A percentile compares a stretch with the other conserved stretches of the same genome.
These are phyloP conservation scores for Cyberlindnera saturnus DNA, from an alignment of 805 yeast species.

Conservation along the genomic window DNA sequence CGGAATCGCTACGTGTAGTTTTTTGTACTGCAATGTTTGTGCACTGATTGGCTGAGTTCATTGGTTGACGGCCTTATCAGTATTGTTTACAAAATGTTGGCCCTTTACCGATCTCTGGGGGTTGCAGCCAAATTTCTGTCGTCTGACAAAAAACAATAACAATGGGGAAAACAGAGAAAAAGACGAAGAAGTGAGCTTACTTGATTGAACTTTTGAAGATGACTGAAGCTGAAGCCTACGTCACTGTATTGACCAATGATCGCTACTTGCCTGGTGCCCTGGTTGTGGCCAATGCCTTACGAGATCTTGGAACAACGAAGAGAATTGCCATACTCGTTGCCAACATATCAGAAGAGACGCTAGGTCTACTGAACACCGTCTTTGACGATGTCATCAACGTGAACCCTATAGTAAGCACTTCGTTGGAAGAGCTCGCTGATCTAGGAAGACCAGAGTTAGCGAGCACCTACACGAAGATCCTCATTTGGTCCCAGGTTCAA, in stretches of 20 bases:
- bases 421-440: constrained; percentile 21
- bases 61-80: background rate
- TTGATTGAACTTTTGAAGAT: constrained; percentile 1
- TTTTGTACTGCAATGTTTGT: too few species aligned
- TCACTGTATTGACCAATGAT: constrained; percentile 40
- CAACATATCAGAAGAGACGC: constrained; percentile 21
- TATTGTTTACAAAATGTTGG: background rate
- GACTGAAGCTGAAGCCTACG: constrained; percentile 30
- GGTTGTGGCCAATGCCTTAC: constrained; percentile 36
- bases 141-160: background rate
- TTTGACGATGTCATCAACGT: constrained; percentile 25
- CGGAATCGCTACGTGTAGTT: too few species aligned
- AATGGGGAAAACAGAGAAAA: background rate
- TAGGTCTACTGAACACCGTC: constrained; percentile 9
- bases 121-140: background rate
- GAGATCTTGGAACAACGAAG: constrained; percentile 12
- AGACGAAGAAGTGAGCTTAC: background rate
- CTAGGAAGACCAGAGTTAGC: constrained; percentile 45
- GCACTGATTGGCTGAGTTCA: background rate
- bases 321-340: constrained; percentile 10
- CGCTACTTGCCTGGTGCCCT: constrained; percentile 51
- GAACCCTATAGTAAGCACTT: constrained; percentile 16
- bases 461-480: constrained; percentile 42
- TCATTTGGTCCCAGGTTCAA: constrained; percentile 38
- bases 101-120: background rate